Conservation (phyloP, 1,139 yeast genomes). For the Suhomyces bribrorum region DNA sequence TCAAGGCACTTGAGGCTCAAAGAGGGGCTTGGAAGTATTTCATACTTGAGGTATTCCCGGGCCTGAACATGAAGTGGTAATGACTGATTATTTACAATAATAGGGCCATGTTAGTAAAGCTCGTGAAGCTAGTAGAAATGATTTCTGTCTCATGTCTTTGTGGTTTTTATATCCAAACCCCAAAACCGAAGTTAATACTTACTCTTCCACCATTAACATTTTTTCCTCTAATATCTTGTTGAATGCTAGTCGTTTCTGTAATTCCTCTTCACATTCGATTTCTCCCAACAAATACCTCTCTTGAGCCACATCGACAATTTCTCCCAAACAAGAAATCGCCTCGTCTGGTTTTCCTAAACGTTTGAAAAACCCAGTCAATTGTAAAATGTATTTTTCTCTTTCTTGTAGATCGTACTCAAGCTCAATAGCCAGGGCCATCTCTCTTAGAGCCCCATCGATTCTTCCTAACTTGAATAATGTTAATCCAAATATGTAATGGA, state of each 20-base stretch:
- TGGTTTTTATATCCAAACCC: too few relatives aligned
- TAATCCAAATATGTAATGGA: conserved; percentile 21
- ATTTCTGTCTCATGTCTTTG: too few relatives aligned
- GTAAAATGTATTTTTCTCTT: conserved; percentile 19
- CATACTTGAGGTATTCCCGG: conserved; percentile 15
- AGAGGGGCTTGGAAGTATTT: conserved; percentile 9
- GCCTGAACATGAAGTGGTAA: conserved; percentile 25
- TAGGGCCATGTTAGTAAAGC: conserved; percentile 4
- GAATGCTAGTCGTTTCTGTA: background rate
- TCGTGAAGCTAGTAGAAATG: too few relatives aligned
- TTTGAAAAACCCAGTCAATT: conserved; percentile 21
- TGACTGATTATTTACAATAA: background rate
- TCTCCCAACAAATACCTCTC: background rate
- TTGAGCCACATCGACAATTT: conserved; percentile 15
- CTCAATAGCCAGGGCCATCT: conserved; percentile 31
- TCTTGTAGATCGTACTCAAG: conserved; percentile 19
- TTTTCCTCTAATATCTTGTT: background rate
- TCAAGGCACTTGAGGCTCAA: conserved; percentile 9
- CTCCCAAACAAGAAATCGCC: conserved; percentile 15
- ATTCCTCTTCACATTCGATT: background rate
- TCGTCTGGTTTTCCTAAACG: conserved; percentile 17
- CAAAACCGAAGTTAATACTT: too few relatives aligned
- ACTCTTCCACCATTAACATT: conserved; percentile 3
- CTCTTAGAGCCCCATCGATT: conserved; percentile 26
- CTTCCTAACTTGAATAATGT: conserved; percentile 30